Conservation (phyloP, 345 rosid species). For the Moricandia arvensis region DNA sequence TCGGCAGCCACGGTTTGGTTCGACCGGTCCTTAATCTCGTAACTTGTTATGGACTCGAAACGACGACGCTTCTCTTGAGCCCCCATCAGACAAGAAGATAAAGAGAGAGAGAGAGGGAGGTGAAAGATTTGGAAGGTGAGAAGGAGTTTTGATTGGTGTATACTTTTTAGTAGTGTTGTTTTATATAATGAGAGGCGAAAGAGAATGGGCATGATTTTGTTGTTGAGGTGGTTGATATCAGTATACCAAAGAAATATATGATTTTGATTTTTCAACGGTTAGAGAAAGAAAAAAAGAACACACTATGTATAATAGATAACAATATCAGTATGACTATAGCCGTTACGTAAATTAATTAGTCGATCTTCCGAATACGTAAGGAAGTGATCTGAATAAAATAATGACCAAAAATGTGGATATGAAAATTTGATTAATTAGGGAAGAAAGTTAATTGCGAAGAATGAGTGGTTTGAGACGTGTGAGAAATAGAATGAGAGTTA, state of each 20-base stretch:
- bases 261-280: slow-evolving; percentile 27
- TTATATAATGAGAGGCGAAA: slow-evolving; percentile 31
- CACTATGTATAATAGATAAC: slow-evolving; percentile 12
- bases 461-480: slow-evolving; percentile 21
- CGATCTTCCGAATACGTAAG: slow-evolving; percentile 24
- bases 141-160: slow-evolving; percentile 25
- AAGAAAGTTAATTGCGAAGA: slow-evolving; percentile 28
- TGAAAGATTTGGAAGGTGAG: slow-evolving; percentile 36
- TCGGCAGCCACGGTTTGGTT: slow-evolving; percentile 77
- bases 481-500: slow-evolving; percentile 15
- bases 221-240: slow-evolving; percentile 38
- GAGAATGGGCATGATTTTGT: slow-evolving; percentile 30
- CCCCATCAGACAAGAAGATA: slow-evolving; percentile 44
- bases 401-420: slow-evolving; percentile 21
- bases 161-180: slow-evolving; percentile 22
- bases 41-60: slow-evolving; percentile 54
- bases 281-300: neutral
- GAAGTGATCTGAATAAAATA: slow-evolving; percentile 21
- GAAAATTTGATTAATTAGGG: slow-evolving; percentile 21
- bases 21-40: slow-evolving; percentile 57
- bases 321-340: slow-evolving; percentile 24
- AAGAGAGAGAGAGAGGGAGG: neutral
- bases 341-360: slow-evolving; percentile 22
- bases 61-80: slow-evolving; percentile 38
- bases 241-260: slow-evolving; percentile 23